Percentiles rank a stretch among this genome's conserved stretches.
Conservation (phyloP, 805 yeast genomes). For the Kazachstania kunashirensis region DNA sequence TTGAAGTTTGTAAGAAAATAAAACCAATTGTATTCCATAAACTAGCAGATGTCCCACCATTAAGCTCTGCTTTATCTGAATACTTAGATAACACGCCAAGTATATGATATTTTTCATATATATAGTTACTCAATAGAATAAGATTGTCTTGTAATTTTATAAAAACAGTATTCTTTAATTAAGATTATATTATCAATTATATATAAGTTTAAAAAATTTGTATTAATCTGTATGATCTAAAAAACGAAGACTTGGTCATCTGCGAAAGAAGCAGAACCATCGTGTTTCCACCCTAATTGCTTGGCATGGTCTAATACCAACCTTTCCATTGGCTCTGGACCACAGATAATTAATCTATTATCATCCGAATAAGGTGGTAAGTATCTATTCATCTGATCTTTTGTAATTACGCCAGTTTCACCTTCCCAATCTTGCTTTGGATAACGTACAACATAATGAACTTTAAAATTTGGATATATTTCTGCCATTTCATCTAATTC, state of each 20-base stretch:
- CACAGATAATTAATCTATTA: conserved; percentile 61
- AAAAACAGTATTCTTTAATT: neutral
- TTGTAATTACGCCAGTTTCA: conserved; percentile 48
- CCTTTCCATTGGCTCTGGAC: conserved; percentile 62
- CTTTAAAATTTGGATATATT: conserved; percentile 52
- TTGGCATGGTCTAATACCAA: conserved; percentile 40
- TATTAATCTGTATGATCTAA: neutral
- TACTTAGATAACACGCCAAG: conserved; percentile 26
- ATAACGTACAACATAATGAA: conserved; percentile 47
- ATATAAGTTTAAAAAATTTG: neutral
- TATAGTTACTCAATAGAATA: too few species aligned
- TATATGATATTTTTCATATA: too few species aligned
- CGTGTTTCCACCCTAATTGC: conserved; percentile 51
- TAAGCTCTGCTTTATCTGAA: conserved; percentile 24
- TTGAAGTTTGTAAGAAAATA: conserved; percentile 21
- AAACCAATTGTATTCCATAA: conserved; percentile 25
- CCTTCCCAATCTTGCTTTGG: conserved; percentile 50
- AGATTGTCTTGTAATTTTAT: too few species aligned
- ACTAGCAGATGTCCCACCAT: conserved; percentile 28
- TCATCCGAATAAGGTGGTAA: conserved; percentile 42
- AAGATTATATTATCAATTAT: neutral
- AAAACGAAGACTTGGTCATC: conserved; percentile 8
- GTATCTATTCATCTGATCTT: conserved; percentile 43
- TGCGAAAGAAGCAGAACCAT: neutral
- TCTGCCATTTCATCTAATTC: conserved; percentile 63